Evolutionary conservation across 257 asterid species (phyloP), one percentile per base, ranked within the genome.

Genomic region (Phtheirospermum japonicum): DNA sequence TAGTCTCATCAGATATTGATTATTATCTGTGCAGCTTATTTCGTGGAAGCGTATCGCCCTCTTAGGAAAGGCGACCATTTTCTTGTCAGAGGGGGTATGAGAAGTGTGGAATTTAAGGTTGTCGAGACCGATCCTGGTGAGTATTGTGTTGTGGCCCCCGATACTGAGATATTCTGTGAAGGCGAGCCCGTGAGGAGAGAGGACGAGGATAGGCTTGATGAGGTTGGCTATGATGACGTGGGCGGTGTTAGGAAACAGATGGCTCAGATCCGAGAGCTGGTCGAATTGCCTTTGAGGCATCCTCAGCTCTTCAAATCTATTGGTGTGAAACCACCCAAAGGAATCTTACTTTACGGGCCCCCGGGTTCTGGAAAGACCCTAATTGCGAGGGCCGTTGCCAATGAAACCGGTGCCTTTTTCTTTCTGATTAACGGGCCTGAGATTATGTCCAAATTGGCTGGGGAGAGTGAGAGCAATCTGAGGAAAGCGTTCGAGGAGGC

Each of bases 401-500:
- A 81, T 49, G 86, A 80, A 70, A 80, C 81, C 4, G 86, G 86
- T 33, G 81, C 83, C 14, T 81, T 81, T 68, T 81, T 81, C 79
- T 81, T 81, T 34, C 70, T 76, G 70, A 81, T 81, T 40, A 81
- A 77, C 31, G 86, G 83, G 36, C 86, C 83, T 13, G 83, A 77
- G 69, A 80, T 80, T 59, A 80, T 80, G 86, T 81, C 86, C 33
- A 75, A 81, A 58, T 62, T 81, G 72, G 86, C 83, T 18, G 86
- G 86, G 39, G 83, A 77, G 80, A 81, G 86, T 54, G 86, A 81
- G 61, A 81, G 86, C 72, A 81, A 77, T 61, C 76, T 81, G 12
- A 73, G 86, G 55, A 81, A 81, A 65, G 86, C 86, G 30, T 81
- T 81, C 57, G 83, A 80, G 77, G 81, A 80, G 74, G 86, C 86